These are phyloP conservation scores for Blumeria graminis DNA, from an alignment of 2,329 filamentous ascomycete genomes.

Conservation along the genomic window DNA sequence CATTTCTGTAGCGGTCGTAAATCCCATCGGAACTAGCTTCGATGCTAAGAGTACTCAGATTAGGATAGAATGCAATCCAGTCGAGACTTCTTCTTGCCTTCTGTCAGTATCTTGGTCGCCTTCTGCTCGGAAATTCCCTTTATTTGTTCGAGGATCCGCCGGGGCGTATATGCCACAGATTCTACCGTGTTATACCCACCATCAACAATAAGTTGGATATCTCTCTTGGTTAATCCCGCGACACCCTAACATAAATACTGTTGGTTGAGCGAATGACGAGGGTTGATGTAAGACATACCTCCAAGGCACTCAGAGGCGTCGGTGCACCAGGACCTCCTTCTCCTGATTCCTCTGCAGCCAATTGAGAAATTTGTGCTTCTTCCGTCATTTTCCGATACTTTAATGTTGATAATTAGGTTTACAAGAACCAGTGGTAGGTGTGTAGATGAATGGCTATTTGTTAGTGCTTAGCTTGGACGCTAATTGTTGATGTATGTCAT, in stretches of 20 bases:
- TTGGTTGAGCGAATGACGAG: background rate
- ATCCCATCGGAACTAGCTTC: slow-evolving; percentile 94
- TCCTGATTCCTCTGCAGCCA: slow-evolving; percentile 48
- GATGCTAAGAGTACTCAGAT: slow-evolving; percentile 33
- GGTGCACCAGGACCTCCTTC: slow-evolving; percentile 76
- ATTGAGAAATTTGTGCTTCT: slow-evolving; percentile 36
- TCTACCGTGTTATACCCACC: slow-evolving; percentile 91
- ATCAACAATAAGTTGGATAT: slow-evolving; percentile 80
- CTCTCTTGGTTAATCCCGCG: slow-evolving; percentile 73
- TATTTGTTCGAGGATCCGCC: slow-evolving; percentile 68
- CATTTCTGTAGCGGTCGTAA: slow-evolving; percentile 98
- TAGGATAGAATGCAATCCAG: background rate
- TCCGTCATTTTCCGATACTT: slow-evolving; percentile 11
- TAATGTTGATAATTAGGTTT: too few species aligned
- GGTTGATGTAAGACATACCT: slow-evolving; percentile 29
- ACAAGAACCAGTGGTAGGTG: too few species aligned
- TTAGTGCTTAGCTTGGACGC: too few species aligned
- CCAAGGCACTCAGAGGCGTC: slow-evolving; percentile 61
- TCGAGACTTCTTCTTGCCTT: slow-evolving; percentile 30
- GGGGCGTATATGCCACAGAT: slow-evolving; percentile 77
- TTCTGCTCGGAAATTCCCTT: slow-evolving; percentile 98
- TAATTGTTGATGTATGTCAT: too few species aligned
- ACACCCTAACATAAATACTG: slow-evolving; percentile 38
- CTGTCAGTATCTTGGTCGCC: slow-evolving; percentile 68
- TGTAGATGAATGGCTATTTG: too few species aligned